Conservation (phyloP, 345 rosid species). For the Brassica incana region DNA sequence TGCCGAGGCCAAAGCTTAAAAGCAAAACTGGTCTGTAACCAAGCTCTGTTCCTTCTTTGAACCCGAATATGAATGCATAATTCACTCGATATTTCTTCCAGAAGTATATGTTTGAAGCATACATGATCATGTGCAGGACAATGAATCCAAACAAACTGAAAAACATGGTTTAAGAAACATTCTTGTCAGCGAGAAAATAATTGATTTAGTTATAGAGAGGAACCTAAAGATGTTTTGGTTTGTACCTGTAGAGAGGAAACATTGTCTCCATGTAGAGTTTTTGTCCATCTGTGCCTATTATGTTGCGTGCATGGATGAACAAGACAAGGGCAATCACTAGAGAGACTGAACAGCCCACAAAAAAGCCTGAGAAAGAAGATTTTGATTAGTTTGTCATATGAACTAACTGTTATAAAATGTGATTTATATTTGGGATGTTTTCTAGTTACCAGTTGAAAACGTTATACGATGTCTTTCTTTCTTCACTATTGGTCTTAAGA, state of each 20-base stretch:
- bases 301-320: slow-evolving; percentile 41
- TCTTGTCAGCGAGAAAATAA: not conserved
- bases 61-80: slow-evolving; percentile 54
- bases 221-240: not conserved
- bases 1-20: slow-evolving; percentile 49
- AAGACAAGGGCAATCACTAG: slow-evolving; percentile 47
- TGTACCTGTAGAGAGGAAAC: slow-evolving; percentile 47
- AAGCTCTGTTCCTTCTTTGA: slow-evolving; percentile 52
- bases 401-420: not conserved
- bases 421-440: not conserved
- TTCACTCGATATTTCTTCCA: slow-evolving; percentile 50
- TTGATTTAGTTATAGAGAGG: not conserved
- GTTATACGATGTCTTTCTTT: slow-evolving; percentile 57
- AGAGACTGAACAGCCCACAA: slow-evolving; percentile 59
- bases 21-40: slow-evolving; percentile 29
- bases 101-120: slow-evolving; percentile 48
- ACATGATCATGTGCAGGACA: slow-evolving; percentile 53
- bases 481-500: slow-evolving; percentile 55
- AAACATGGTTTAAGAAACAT: not conserved
- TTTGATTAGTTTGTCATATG: not conserved
- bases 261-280: slow-evolving; percentile 52
- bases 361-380: slow-evolving; percentile 46
- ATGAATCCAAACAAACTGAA: slow-evolving; percentile 54
- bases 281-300: slow-evolving; percentile 35
- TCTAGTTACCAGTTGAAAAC: slow-evolving; percentile 53